phyloP scores from a whole-genome alignment of 495 filamentous ascomycete genomes.

The Penicillium antarcticum region DNA sequence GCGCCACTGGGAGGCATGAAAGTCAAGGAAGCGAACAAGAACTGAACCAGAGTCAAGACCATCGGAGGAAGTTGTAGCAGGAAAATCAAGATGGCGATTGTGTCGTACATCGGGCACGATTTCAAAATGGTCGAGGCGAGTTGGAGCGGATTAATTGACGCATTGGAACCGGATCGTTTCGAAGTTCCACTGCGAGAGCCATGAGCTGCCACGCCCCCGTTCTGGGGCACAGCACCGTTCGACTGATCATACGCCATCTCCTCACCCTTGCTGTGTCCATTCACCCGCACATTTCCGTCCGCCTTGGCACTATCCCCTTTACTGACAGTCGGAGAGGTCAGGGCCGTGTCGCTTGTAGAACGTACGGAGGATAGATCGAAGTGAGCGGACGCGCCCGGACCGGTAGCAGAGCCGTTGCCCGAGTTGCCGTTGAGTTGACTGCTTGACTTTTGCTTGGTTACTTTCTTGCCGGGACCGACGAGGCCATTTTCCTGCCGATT shows the following conservation, averaged over 20 bases:
- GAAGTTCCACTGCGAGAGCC: constrained; percentile 41
- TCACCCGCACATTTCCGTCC: constrained; percentile 36
- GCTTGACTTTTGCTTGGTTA: constrained; percentile 65
- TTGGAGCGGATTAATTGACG: constrained; percentile 62
- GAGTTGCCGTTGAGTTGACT: constrained; percentile 55
- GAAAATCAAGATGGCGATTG: constrained; percentile 96
- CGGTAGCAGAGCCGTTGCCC: constrained; percentile 45
- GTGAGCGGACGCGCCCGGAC: constrained; percentile 38
- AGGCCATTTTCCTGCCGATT: constrained; percentile 86
- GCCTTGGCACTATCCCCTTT: constrained; percentile 33
- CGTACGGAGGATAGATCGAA: constrained; percentile 44
- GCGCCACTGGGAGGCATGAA: constrained; percentile 74
- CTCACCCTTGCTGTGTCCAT: constrained; percentile 39
- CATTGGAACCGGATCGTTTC: constrained; percentile 60
- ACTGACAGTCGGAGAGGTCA: constrained; percentile 34
- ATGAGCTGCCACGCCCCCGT: constrained; percentile 29
- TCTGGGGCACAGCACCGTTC: constrained; percentile 34
- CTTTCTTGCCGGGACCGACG: constrained; percentile 79
- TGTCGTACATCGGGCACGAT: constrained; percentile 90
- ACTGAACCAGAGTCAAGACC: constrained; percentile 84
- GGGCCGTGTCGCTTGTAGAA: constrained; percentile 37
- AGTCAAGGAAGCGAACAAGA: constrained; percentile 88
- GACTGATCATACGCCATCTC: constrained; percentile 40
- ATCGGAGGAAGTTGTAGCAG: constrained; percentile 94
- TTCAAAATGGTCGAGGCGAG: constrained; percentile 80